Conservation (phyloP, 1,284 basidiomycete genomes). For the Psilocybe mexicana region DNA sequence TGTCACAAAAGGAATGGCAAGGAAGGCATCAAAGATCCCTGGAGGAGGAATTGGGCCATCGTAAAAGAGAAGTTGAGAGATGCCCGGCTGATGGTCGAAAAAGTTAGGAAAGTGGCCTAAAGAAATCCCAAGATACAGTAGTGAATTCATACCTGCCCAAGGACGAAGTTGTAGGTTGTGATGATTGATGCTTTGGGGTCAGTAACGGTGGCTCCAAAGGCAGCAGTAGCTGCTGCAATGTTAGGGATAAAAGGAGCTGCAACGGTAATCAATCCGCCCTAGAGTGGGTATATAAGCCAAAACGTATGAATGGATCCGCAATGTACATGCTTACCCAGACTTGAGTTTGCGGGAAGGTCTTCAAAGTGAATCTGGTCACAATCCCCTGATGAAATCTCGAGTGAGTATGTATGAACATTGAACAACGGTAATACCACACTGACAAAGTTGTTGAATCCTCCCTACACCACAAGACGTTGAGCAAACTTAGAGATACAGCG, state of each 20-base stretch:
- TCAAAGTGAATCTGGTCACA: slow-evolving; percentile 58
- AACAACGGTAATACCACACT: slow-evolving; percentile 18
- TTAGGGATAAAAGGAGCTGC: slow-evolving; percentile 35
- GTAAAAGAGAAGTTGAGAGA: slow-evolving; percentile 48
- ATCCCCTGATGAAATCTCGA: slow-evolving; percentile 44
- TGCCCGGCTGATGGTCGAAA: slow-evolving; percentile 31
- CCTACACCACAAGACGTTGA: slow-evolving; percentile 32
- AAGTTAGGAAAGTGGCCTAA: too few relatives aligned
- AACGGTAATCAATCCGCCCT: slow-evolving; percentile 58
- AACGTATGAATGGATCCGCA: too few relatives aligned
- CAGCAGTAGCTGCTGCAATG: slow-evolving; percentile 46
- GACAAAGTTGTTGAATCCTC: slow-evolving; percentile 63
- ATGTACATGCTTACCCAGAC: slow-evolving; percentile 51
- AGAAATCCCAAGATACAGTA: not conserved
- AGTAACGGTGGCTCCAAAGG: slow-evolving; percentile 47
- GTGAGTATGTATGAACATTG: not conserved
- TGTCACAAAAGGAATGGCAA: slow-evolving; percentile 35
- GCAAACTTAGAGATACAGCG: too few relatives aligned
- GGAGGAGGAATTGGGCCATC: slow-evolving; percentile 48
- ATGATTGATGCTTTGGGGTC: slow-evolving; percentile 67
- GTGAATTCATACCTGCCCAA: slow-evolving; percentile 36
- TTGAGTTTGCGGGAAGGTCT: slow-evolving; percentile 51
- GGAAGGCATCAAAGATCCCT: slow-evolving; percentile 41
- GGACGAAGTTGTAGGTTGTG: slow-evolving; percentile 50
- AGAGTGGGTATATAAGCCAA: not conserved